phyloP scores from a whole-genome alignment of 306 rosid genomes.

The Neltuma alba region DNA sequence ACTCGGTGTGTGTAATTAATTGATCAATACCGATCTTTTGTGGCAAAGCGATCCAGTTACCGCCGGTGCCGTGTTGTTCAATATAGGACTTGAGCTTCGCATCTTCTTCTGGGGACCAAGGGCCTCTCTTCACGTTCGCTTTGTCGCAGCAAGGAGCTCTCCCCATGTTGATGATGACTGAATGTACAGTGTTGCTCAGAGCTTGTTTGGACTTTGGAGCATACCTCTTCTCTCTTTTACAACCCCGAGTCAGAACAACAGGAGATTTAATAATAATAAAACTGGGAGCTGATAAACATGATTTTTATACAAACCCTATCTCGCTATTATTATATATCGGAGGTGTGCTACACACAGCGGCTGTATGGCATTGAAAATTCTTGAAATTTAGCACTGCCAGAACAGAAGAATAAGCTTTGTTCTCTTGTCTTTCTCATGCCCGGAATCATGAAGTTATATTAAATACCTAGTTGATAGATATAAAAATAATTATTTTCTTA shows the following conservation, averaged over 20 bases:
- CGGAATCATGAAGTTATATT: conserved; percentile 52
- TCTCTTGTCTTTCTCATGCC: conserved; percentile 82
- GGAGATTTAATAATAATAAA: conserved; percentile 43
- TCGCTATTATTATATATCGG: conserved; percentile 31
- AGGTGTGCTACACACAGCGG: conserved; percentile 40
- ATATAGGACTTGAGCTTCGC: conserved; percentile 51
- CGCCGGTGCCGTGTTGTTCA: conserved; percentile 52
- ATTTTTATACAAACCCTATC: conserved; percentile 40
- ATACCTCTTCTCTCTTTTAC: conserved; percentile 36
- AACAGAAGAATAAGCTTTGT: conserved; percentile 61
- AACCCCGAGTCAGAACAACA: conserved; percentile 36
- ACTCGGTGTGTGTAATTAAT: not conserved
- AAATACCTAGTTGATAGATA: not conserved
- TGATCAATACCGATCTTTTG: conserved; percentile 57
- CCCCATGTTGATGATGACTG: conserved; percentile 54
- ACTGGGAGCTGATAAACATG: conserved; percentile 49
- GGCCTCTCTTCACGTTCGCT: conserved; percentile 61
- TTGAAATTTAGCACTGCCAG: conserved; percentile 63
- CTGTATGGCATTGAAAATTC: conserved; percentile 44
- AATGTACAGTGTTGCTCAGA: conserved; percentile 19
- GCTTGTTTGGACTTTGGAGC: conserved; percentile 26
- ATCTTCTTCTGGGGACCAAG: conserved; percentile 63
- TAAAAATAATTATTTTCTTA: not conserved
- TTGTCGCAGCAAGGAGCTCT: conserved; percentile 81
- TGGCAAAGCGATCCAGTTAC: conserved; percentile 59